These are phyloP conservation scores for Vanrija humicola DNA, from an alignment of 1,284 basidiomycete genomes.

Conservation along the genomic window DNA sequence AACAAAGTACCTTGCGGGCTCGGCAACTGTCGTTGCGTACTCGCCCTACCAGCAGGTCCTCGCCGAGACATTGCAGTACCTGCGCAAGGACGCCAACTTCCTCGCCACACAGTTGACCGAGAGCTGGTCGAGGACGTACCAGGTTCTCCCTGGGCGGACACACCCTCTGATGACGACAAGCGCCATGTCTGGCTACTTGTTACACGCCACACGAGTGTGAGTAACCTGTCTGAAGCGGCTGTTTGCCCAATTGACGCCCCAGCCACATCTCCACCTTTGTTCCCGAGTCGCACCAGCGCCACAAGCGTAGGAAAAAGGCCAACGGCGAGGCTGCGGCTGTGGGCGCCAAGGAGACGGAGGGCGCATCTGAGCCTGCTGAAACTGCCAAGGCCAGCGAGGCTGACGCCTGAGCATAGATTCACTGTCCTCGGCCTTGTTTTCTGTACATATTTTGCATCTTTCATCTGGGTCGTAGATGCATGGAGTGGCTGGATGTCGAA, in stretches of 20 bases:
- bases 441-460: too few species aligned
- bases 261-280: conserved; percentile 30
- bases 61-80: conserved; percentile 67
- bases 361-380: background rate
- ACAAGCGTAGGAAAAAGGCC: conserved; percentile 20
- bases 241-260: background rate
- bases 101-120: conserved; percentile 80
- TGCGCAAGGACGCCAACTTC: conserved; percentile 65
- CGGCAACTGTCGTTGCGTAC: conserved; percentile 79
- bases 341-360: background rate
- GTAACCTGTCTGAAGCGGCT: too few species aligned
- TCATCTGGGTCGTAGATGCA: too few species aligned
- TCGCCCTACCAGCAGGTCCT: conserved; percentile 78
- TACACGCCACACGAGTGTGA: conserved; percentile 80
- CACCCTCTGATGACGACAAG: conserved; percentile 93
- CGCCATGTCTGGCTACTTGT: conserved; percentile 81
- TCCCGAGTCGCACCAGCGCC: conserved; percentile 29
- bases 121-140: conserved; percentile 85
- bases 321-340: conserved; percentile 3
- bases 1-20: conserved; percentile 74
- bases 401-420: background rate
- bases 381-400: background rate
- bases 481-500: too few species aligned
- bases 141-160: conserved; percentile 86
- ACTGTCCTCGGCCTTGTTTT: background rate